Base-by-base conservation (phyloP, 148 eudicot species). In the Beta vulgaris region DNA sequence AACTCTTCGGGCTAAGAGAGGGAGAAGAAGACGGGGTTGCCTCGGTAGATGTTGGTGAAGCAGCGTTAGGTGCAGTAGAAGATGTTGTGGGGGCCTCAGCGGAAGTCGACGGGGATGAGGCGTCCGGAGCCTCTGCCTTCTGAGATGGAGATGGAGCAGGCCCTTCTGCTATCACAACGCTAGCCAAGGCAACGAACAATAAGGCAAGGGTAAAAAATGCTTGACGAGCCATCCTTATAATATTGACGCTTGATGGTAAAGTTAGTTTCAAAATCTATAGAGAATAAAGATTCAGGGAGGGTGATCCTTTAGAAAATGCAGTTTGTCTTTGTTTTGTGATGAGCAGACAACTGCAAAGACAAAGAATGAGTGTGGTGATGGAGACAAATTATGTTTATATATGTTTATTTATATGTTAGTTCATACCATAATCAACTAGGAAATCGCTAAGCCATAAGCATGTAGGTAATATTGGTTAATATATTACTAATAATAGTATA, bases 301-400 rank as follows among this genome's bases (percentile, higher is more conserved):
- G 10, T 69, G 72, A 69, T 69, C 44, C 72, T 69, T 69, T 18
- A 26, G 72, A 69, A 69, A 21, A 44, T 69, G 72, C 72, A 69
- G 72, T 69, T 37, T 69, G 55, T 34, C 35, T 51, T 70, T 51
- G 55, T 34, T 34, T 51, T 70, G 31, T 51, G 28, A 0, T 70
- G 32, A 49, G 73, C 61, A 70, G 73, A 70, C 73, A 70, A 51
- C 73, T 70, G 73, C 73, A 70, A 69, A 70, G 40, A 51, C 42
- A 69, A 70, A 70, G 73, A 70, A 70, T 49, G 60, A 70, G 40
- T 31, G 51, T 70, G 29, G 44, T 46, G 5, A 69, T 26, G 9
- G 10, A 26, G 4, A 23, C 13, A 46, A 48, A 1, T 31, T 1
- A 25, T 29, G 42, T 16, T 70, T 51, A 70, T 49, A 70, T 70